A percentile compares a stretch with the other conserved stretches of the same genome.
phyloP scores from a whole-genome alignment of 192 early-diverging fungal genomes.

The Coemansia sp. region DNA sequence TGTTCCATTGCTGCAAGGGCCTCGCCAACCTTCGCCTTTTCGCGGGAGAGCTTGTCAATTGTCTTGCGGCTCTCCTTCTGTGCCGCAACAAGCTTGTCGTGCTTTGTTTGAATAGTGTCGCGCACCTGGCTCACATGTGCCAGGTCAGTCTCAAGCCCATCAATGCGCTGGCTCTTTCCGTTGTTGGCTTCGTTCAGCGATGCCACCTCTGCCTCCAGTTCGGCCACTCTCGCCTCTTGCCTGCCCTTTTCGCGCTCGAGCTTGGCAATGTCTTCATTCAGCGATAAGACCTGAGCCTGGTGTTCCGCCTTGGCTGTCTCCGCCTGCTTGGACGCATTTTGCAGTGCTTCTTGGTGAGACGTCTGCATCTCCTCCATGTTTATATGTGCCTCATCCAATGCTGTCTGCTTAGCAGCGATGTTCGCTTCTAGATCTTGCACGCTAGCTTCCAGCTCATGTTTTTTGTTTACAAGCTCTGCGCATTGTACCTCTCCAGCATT shows the following conservation, averaged over 20 bases:
- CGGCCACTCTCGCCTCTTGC: slow-evolving; percentile 6
- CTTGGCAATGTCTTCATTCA: slow-evolving; percentile 4
- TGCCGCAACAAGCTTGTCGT: slow-evolving; percentile 27
- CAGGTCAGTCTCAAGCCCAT: slow-evolving; percentile 31
- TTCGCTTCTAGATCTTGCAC: slow-evolving; percentile 7
- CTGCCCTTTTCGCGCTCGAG: slow-evolving; percentile 10
- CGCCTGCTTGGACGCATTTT: slow-evolving; percentile 4
- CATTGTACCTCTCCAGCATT: slow-evolving; percentile 14
- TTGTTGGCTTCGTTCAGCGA: background rate
- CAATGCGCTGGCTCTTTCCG: slow-evolving; percentile 20
- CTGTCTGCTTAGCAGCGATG: background rate
- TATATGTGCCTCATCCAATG: slow-evolving; percentile 8
- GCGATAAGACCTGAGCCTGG: slow-evolving; percentile 4
- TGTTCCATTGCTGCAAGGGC: slow-evolving; percentile 16
- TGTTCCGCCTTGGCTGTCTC: slow-evolving; percentile 6
- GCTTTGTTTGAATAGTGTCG: slow-evolving; percentile 40
- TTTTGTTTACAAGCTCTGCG: background rate
- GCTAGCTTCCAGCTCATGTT: slow-evolving; percentile 2
- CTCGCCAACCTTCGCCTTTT: background rate
- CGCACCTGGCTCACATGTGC: slow-evolving; percentile 35
- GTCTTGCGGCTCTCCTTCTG: slow-evolving; percentile 25
- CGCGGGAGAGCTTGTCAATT: slow-evolving; percentile 14
- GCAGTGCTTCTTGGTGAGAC: slow-evolving; percentile 11
- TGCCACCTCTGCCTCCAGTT: slow-evolving; percentile 15
- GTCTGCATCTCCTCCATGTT: slow-evolving; percentile 12